Base-by-base conservation (phyloP, 805 yeast genomes). In the Candida michaelii region DNA sequence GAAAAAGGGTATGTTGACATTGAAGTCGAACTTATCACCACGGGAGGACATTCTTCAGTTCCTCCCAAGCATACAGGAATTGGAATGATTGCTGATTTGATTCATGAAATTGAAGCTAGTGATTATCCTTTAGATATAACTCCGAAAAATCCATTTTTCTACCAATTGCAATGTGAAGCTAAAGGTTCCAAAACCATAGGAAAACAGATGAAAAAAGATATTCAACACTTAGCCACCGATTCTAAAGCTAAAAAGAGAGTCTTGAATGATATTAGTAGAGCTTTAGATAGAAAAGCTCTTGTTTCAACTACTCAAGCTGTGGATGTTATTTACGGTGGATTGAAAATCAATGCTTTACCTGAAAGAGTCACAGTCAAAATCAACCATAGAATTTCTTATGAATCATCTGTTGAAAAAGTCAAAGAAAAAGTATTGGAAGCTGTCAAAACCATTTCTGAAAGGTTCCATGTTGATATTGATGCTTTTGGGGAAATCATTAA, bases 21-120 rank as follows among this genome's bases (percentile, higher is more conserved):
- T 7, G 45, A 51, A 18, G 65, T 83, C 36, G 69, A 71, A 3
- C 62, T 85, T 17, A 64, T 65, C 17, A 80, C 85, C 21, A 77
- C 79, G 6, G 95, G 95, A 30, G 95, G 95, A 6, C 95, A 85
- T 58, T 79, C 90, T 1, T 82, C 89, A 5, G 60, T 74, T 12
- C 93, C 95, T 9, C 91, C 91, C 2, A 83, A 77, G 37, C 93
- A 87, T 56, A 85, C 93, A 4, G 74, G 84, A 3, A 84, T 87
- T 62, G 95, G 93, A 13, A 74, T 87, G 23, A 66, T 82, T 42
- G 71, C 87, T 3, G 80, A 82, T 43, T 64, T 87, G 40, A 66
- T 81, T 12, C 60, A 67, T 8, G 51, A 58, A n/a, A 67, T 87
- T 34, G 96, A 89, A 61, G 59, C 60, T 9, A 74, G 75, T 47